A percentile compares a stretch with the other conserved stretches of the same genome.
Conservation (phyloP, 2,329 filamentous ascomycete genomes). For the Ceratocystis colombiana region DNA sequence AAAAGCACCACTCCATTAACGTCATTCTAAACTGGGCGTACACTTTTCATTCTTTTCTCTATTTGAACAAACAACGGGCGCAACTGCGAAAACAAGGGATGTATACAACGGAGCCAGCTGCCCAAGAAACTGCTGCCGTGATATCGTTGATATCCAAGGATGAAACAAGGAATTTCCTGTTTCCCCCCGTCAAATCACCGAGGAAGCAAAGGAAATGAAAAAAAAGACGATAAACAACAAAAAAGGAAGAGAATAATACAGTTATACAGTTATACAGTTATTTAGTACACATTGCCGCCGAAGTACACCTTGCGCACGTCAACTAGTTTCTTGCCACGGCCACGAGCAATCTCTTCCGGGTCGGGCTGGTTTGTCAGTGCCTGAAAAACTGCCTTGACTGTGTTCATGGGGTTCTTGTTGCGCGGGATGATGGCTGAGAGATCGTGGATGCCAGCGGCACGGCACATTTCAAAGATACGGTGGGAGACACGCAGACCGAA, state of each 20-base stretch:
- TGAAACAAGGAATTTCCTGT: background rate
- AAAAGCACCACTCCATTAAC: background rate
- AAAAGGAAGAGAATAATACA: conserved; percentile 10
- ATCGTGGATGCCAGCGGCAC: conserved; percentile 75
- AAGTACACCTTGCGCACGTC: conserved; percentile 97
- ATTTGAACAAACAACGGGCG: conserved; percentile 3
- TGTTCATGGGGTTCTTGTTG: conserved; percentile 94
- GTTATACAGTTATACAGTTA: too few relatives aligned
- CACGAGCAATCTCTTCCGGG: conserved; percentile 81
- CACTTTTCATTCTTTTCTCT: conserved; percentile 11
- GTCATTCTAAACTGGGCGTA: background rate
- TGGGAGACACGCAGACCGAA: conserved; percentile 89
- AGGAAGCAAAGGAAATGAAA: conserved; percentile 5
- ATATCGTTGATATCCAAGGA: conserved; percentile 20
- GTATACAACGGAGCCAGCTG: background rate
- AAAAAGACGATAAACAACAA: conserved; percentile 1
- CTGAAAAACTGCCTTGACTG: conserved; percentile 80
- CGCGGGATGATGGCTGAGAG: conserved; percentile 73
- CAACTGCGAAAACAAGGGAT: too few relatives aligned
- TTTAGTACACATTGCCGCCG: conserved; percentile 59
- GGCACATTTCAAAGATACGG: conserved; percentile 89
- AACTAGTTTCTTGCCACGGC: conserved; percentile 86
- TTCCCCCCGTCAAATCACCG: background rate
- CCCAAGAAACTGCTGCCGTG: conserved; percentile 10
- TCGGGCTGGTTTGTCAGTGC: conserved; percentile 74